Percentiles rank a stretch among this genome's conserved stretches.
phyloP scores from a whole-genome alignment of 2,329 filamentous ascomycete species.

The Xylariaceae sp. region DNA sequence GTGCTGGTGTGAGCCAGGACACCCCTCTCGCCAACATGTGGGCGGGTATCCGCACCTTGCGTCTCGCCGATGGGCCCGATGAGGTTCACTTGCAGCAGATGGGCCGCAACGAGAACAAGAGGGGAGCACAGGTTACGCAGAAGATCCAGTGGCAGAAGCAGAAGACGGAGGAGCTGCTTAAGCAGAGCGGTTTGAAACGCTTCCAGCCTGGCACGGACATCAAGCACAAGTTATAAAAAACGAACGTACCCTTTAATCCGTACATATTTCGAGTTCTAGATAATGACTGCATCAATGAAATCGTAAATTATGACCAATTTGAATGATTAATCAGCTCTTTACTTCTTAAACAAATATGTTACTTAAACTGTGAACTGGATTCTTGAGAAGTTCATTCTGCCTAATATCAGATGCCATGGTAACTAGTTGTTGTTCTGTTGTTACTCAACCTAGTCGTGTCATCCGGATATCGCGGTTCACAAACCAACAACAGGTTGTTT shows the following conservation, averaged over 20 bases:
- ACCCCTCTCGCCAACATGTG: slow-evolving; percentile 85
- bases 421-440: too few relatives aligned
- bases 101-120: slow-evolving; percentile 73
- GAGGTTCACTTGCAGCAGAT: slow-evolving; percentile 87
- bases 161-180: slow-evolving; percentile 61
- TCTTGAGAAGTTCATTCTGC: too few relatives aligned
- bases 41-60: slow-evolving; percentile 72
- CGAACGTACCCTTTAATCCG: background rate
- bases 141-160: slow-evolving; percentile 60
- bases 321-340: background rate
- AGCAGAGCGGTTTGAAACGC: slow-evolving; percentile 46
- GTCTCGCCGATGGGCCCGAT: slow-evolving; percentile 89
- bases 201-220: slow-evolving; percentile 50
- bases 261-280: background rate
- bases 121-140: slow-evolving; percentile 54
- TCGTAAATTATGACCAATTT: slow-evolving; percentile 7
- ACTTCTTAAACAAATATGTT: too few relatives aligned
- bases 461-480: too few relatives aligned
- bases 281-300: background rate
- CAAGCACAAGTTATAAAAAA: slow-evolving; percentile 41
- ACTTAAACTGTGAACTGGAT: too few relatives aligned
- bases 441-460: too few relatives aligned
- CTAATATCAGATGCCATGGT: too few relatives aligned
- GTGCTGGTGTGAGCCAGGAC: slow-evolving; percentile 86
- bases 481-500: background rate